Conservation (phyloP, 306 rosid genomes). For the Benincasa hispida region DNA sequence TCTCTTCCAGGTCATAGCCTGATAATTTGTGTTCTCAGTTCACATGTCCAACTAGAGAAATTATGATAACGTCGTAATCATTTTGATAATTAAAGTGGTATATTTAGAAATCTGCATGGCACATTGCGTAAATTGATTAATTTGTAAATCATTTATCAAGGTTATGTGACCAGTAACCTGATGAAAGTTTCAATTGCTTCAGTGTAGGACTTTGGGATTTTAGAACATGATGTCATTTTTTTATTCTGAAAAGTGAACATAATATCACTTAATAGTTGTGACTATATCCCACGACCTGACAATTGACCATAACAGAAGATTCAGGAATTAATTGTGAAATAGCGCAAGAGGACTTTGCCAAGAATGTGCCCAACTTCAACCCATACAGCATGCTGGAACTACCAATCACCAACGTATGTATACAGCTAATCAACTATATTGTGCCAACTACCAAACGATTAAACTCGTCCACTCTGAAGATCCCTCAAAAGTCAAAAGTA, state of each 20-base stretch:
- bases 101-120: neutral
- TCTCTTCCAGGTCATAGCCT: neutral
- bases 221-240: neutral
- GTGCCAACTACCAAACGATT: neutral
- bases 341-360: neutral
- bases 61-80: neutral
- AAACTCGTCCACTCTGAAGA: neutral
- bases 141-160: neutral
- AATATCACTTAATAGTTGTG: neutral
- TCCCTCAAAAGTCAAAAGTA: neutral
- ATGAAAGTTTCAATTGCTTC: neutral
- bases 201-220: neutral
- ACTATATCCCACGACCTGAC: neutral
- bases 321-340: neutral
- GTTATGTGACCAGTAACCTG: constrained; percentile 1
- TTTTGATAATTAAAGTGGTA: neutral
- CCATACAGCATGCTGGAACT: neutral
- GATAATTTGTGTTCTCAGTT: neutral
- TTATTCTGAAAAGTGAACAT: no score
- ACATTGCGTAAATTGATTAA: neutral
- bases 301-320: neutral
- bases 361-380: neutral
- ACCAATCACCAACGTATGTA: neutral
- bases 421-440: neutral
- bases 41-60: neutral